Evolutionary conservation across 306 rosid genomes (phyloP), one percentile per base, ranked within the genome.

Genomic region (Vigna nakashimae): DNA sequence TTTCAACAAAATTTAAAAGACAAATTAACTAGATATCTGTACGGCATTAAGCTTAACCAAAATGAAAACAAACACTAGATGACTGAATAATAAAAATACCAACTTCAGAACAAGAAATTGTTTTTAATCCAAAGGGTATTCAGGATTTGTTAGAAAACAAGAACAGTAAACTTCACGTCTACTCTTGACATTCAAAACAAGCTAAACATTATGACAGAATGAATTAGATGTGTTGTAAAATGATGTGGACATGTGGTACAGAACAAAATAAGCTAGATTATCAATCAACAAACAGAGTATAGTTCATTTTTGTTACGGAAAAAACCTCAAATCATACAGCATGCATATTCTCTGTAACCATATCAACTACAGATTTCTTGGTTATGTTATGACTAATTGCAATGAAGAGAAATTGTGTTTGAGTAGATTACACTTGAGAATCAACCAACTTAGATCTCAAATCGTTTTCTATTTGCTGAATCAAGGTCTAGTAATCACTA

Each of bases 341-440:
- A 43, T 30, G 17, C 34, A 17, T 51, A 48, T 46, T 15, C 48
- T 59, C 5, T 42, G 6, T 5, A 28, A 30, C 8, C 14, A 38
- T 4, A 64, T 64, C 17, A 38, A 36, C 16, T n/a, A 30, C 28
- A 36, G 12, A 18, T 63, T 63, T 17, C 14, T 17, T 36, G 2
- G 2, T 6, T 49, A 14, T 51, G 26, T 34, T 75, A 63, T 6
- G 16, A 51, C 28, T 48, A 62, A 7, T 49, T n/a, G 8, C 9
- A 65, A 65, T 4, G n/a, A 46, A 74, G 60, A 16, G 10, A 48
- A 30, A 32, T 75, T 62, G 6, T 63, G 28, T 60, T 73, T 46
- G 38, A 63, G 60, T 9, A 52, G 67, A 34, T 77, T 59, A 55
- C 18, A 24, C 56, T 67, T 28, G 32, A n/a, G 34, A 11, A 6